Percentiles rank a stretch among this genome's conserved stretches.
phyloP scores from a whole-genome alignment of 805 yeast species.

The Candida tammaniensis region DNA sequence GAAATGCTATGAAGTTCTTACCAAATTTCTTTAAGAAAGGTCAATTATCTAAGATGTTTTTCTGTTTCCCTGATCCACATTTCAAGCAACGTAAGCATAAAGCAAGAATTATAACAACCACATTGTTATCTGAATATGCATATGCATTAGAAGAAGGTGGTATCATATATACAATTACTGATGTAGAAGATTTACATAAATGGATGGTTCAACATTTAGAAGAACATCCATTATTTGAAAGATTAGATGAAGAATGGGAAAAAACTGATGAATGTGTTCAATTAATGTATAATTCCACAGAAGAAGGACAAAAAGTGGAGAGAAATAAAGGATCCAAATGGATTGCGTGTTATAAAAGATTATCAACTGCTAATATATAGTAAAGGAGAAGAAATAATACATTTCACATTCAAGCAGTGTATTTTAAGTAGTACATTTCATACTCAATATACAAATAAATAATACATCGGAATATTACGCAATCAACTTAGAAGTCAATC shows the following conservation, averaged over 20 bases:
- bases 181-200: conserved; percentile 85
- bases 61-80: conserved; percentile 99
- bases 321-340: conserved; percentile 86
- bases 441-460: neutral
- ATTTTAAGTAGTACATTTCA: neutral
- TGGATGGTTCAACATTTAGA: conserved; percentile 96
- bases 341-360: conserved; percentile 81
- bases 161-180: conserved; percentile 89
- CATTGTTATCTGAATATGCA: conserved; percentile 88
- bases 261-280: conserved; percentile 73
- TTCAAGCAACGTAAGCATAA: conserved; percentile 96
- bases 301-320: conserved; percentile 95
- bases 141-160: conserved; percentile 86
- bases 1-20: conserved; percentile 94
- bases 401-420: neutral
- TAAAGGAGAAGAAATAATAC: neutral
- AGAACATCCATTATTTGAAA: conserved; percentile 86
- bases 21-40: conserved; percentile 88
- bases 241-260: conserved; percentile 80
- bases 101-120: conserved; percentile 91
- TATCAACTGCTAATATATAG: conserved; percentile 51
- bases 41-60: conserved; percentile 87
- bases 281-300: conserved; percentile 90
- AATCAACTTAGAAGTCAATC: conserved; percentile 2
- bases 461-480: conserved; percentile 4